phyloP scores from a whole-genome alignment of 2,329 filamentous ascomycete species.

The Penicillium sumatraense region DNA sequence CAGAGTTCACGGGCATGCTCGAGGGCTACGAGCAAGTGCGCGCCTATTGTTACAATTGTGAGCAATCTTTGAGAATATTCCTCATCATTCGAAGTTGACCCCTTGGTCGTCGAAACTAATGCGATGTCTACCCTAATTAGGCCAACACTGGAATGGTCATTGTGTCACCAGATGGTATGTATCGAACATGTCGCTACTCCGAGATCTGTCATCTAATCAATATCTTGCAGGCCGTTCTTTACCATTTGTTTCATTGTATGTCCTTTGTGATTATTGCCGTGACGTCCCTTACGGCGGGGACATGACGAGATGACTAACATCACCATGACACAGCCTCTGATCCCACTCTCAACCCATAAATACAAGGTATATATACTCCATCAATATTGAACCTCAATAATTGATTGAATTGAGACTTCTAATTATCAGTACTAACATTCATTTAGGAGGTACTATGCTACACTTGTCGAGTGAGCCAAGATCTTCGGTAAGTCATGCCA shows the following conservation, averaged over 20 bases:
- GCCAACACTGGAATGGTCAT: conserved; percentile 51
- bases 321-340: conserved; percentile 35
- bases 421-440: not conserved
- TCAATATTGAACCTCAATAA: not conserved
- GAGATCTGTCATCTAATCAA: conserved; percentile 11
- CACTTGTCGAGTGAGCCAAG: conserved; percentile 44
- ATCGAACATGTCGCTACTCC: not conserved
- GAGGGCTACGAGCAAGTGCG: conserved; percentile 52
- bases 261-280: not conserved
- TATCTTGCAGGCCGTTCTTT: conserved; percentile 46
- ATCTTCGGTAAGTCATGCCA: conserved; percentile 35
- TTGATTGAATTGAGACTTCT: not conserved
- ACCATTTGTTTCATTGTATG: conserved; percentile 51
- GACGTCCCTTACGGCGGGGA: not conserved
- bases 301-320: conserved; percentile 15
- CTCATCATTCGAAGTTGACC: not conserved
- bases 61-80: conserved; percentile 16
- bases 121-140: conserved; percentile 21
- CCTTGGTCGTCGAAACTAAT: not conserved
- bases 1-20: conserved; percentile 50
- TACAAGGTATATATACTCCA: conserved; percentile 35
- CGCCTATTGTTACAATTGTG: conserved; percentile 53
- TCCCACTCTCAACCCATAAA: conserved; percentile 45
- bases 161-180: conserved; percentile 50
- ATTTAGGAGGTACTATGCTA: conserved; percentile 43